Evolutionary conservation across 1,139 yeast genomes (phyloP), one percentile per base, ranked within the genome.

Genomic region (Eremothecium cymbalariae): DNA sequence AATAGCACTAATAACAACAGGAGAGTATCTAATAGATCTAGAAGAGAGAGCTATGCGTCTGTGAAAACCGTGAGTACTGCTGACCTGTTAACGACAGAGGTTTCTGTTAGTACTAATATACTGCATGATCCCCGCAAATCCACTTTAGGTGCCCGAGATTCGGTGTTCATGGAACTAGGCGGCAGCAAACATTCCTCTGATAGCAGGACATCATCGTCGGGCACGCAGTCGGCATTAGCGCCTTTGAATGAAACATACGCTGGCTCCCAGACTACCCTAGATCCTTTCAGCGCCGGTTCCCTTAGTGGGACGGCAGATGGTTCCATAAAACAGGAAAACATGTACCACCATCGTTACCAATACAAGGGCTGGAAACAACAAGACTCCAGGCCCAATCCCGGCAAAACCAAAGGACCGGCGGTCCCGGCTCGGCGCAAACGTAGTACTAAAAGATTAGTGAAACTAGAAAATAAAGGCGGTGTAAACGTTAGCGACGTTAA

Each of bases 11-110:
- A 34, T 18, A 72, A 71, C 23, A 60, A 63, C 34, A 64, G 59
- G 38, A 53, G 53, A n/a, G 48, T 48, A 9, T 64, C 55, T 28
- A 53, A 51, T 23, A 44, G 60, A 32, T 38, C 28, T 11, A 44
- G 48, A 30, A 69, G 81, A 47, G 74, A 72, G 32, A 81, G 93
- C 13, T 67, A 74, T 40, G 73, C 72, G 21, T 82, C 95, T 1
- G 53, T 82, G 44, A 88, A 90, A 22, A 85, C 95, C 0, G 90
- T 86, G 18, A 78, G 90, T 32, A 83, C 95, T 0, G 86, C 79
- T 38, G 93, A 85, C 56, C 66, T 86, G 31, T 70, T 85, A 51
- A 80, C 86, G 7, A 85, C 90, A 25, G 71, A 88, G 49, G 63
- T 84, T 33, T 88, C 84, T 16, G 81, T 77, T 15, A 80, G 76